Conservation (phyloP, 176 grass and related monocot genomes). For the Zoysia pacifica region DNA sequence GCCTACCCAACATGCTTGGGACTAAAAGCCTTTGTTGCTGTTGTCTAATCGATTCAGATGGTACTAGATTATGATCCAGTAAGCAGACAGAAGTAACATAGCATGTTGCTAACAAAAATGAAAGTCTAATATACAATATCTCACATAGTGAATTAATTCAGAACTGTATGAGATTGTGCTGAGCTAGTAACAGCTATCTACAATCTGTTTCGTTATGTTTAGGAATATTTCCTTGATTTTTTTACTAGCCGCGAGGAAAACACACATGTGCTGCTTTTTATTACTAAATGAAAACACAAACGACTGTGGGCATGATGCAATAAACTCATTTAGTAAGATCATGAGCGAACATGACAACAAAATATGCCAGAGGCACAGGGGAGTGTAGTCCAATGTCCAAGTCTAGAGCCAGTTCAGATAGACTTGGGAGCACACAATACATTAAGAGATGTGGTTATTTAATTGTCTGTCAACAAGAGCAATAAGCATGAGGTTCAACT, state of each 20-base stretch:
- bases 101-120: background rate
- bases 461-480: background rate
- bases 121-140: background rate
- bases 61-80: conserved; percentile 11
- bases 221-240: background rate
- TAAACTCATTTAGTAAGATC: background rate
- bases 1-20: background rate
- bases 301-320: background rate
- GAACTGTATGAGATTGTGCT: background rate
- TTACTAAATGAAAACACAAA: conserved; percentile 9
- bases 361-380: background rate
- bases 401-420: background rate
- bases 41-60: background rate
- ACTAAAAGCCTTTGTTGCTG: too few species aligned
- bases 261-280: background rate
- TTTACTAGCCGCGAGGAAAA: background rate
- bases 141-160: conserved; percentile 5
- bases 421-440: background rate
- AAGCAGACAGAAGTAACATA: background rate
- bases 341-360: background rate
- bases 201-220: background rate
- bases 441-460: background rate
- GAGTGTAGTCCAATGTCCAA: conserved; percentile 19
- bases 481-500: background rate
- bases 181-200: background rate